Evolutionary conservation across 2,329 filamentous ascomycete genomes (phyloP).

Genomic region (Talaromyces verruculosus): DNA sequence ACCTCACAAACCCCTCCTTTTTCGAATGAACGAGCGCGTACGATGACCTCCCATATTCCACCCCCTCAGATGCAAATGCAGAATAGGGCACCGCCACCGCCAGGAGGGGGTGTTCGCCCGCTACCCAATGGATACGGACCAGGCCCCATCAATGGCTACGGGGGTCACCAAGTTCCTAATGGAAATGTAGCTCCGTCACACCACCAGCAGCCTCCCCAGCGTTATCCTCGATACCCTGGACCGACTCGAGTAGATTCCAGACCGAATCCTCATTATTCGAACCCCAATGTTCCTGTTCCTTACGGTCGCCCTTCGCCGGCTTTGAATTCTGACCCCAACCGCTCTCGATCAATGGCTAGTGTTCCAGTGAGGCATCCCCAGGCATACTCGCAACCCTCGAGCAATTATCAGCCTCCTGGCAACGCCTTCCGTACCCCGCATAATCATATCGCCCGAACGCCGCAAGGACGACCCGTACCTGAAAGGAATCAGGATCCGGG

Average conservation of each 20-base stretch:
- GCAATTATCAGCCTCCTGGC: conserved; percentile 51
- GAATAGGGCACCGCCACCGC: conserved; percentile 41
- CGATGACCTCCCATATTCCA: conserved; percentile 62
- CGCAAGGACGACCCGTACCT: conserved; percentile 86
- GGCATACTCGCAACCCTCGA: conserved; percentile 63
- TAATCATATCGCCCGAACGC: conserved; percentile 71
- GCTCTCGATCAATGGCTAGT: conserved; percentile 84
- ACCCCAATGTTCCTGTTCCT: conserved; percentile 52
- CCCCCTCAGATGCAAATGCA: conserved; percentile 48
- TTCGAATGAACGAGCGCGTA: conserved; percentile 71
- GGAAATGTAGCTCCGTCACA: conserved; percentile 14
- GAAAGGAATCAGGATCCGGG: conserved; percentile 91
- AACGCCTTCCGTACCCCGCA: conserved; percentile 76
- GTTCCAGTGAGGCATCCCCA: conserved; percentile 64
- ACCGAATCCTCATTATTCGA: conserved; percentile 56
- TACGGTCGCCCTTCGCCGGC: conserved; percentile 65
- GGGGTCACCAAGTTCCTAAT: conserved; percentile 31
- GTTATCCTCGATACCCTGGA: conserved; percentile 60
- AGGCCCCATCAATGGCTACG: conserved; percentile 41
- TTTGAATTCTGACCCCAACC: conserved; percentile 79
- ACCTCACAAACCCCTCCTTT: conserved; percentile 69
- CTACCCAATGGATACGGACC: conserved; percentile 47
- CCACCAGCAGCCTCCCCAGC: conserved; percentile 44
- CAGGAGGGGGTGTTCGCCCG: conserved; percentile 37
- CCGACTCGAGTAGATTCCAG: conserved; percentile 69